phyloP scores from a whole-genome alignment of 2,329 filamentous ascomycete genomes.

The Penicillium sp. region DNA sequence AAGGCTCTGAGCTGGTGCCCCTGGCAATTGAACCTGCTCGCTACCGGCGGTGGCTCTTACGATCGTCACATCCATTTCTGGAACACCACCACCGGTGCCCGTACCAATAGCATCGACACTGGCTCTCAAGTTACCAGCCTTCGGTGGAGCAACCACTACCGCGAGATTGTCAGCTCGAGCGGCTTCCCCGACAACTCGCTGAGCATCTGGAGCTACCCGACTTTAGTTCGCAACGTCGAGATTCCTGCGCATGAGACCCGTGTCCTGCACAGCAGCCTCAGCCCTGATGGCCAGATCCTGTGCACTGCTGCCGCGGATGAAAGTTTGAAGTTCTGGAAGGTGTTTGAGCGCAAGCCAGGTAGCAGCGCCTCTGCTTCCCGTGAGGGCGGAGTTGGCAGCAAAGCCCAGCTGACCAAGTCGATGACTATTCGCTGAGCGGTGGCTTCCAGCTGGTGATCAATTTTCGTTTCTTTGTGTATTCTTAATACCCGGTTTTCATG shows the following conservation, averaged over 20 bases:
- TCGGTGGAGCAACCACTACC: constrained; percentile 94
- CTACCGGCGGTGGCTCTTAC: constrained; percentile 93
- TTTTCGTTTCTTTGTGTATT: constrained; percentile 4
- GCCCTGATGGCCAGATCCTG: constrained; percentile 96
- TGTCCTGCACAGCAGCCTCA: constrained; percentile 94
- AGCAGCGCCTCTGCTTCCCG: constrained; percentile 63
- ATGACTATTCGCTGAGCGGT: constrained; percentile 80
- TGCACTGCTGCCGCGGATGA: constrained; percentile 96
- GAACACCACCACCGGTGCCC: constrained; percentile 97
- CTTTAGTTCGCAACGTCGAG: constrained; percentile 94
- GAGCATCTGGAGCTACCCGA: constrained; percentile 99
- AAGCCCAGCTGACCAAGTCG: constrained; percentile 87
- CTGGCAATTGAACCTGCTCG: constrained; percentile 96
- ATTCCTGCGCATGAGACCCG: constrained; percentile 96
- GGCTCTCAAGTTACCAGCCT: constrained; percentile 96
- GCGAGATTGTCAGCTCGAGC: constrained; percentile 95
- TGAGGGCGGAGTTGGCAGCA: constrained; percentile 69
- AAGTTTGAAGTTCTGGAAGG: constrained; percentile 99
- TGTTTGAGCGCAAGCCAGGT: constrained; percentile 97
- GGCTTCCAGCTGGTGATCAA: constrained; percentile 2
- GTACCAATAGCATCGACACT: constrained; percentile 98
- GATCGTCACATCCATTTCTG: constrained; percentile 99
- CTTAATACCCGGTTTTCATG: constrained; percentile 27
- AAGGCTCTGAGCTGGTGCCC: constrained; percentile 99
- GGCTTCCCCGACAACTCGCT: constrained; percentile 99